A percentile compares a stretch with the other conserved stretches of the same genome.
These are phyloP conservation scores for Udeniomyces megalosporus DNA, from an alignment of 768 basidiomycete genomes.

Conservation along the genomic window DNA sequence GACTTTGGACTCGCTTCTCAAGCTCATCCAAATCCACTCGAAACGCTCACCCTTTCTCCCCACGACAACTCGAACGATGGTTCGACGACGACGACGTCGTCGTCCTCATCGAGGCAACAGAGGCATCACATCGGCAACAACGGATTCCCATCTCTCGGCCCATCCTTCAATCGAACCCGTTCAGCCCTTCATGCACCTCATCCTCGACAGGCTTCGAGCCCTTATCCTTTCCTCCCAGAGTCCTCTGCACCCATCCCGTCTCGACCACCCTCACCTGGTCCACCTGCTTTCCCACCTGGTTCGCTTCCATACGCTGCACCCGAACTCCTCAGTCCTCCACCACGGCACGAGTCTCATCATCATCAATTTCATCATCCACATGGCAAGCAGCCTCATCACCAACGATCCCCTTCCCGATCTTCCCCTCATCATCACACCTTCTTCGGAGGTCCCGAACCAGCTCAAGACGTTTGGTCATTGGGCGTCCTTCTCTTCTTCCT, in stretches of 20 bases:
- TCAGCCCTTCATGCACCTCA: not conserved
- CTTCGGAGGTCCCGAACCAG: constrained; percentile 37
- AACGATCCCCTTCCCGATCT: too few relatives aligned
- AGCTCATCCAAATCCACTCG: not conserved
- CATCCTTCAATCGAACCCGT: not conserved
- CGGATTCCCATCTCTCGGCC: constrained; percentile 1
- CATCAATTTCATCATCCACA: too few relatives aligned
- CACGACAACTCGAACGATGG: too few relatives aligned
- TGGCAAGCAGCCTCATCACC: too few relatives aligned
- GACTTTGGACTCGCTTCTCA: constrained; percentile 9
- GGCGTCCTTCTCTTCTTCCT: constrained; percentile 79
- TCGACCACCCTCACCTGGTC: not conserved
- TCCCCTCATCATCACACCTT: constrained; percentile 18
- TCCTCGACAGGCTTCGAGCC: constrained; percentile 4
- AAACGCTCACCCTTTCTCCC: not conserved
- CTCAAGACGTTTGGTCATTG: constrained; percentile 91
- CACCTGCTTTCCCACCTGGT: constrained; percentile 46
- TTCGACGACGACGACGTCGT: too few relatives aligned
- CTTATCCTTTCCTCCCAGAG: not conserved
- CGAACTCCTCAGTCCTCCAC: constrained; percentile 53
- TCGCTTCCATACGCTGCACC: constrained; percentile 84
- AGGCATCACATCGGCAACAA: constrained; percentile 1
- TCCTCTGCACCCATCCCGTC: not conserved
- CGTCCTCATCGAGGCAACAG: too few relatives aligned
- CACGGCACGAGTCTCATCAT: not conserved